A percentile compares a stretch with the other conserved stretches of the same genome.
Evolutionary conservation across 2,329 filamentous ascomycete species (phyloP).

Genomic region (Thelonectria discophora): DNA sequence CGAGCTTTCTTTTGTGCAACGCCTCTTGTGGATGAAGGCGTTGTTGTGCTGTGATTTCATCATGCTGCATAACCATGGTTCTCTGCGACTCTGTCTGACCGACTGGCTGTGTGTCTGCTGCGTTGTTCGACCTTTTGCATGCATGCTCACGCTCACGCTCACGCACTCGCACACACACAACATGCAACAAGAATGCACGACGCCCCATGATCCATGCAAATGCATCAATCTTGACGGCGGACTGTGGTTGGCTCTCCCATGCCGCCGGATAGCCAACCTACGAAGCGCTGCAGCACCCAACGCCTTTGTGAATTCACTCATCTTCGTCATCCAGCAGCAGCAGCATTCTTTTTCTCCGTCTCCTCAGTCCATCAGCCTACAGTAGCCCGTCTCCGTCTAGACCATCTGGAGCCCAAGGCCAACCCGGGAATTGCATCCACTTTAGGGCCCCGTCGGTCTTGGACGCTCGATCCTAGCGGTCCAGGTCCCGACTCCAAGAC

Average conservation of each 20-base stretch:
- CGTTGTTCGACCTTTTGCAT: constrained; percentile 15
- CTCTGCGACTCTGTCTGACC: not conserved
- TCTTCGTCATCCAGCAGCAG: not conserved
- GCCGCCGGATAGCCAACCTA: no score
- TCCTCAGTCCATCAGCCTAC: not conserved
- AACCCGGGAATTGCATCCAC: not conserved
- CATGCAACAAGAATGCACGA: not conserved
- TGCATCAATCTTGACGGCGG: not conserved
- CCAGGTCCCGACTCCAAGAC: not conserved
- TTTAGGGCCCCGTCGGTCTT: constrained; percentile 22
- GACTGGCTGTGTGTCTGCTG: not conserved
- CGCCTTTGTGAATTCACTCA: no score
- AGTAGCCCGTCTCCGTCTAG: not conserved
- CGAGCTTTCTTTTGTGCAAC: no score
- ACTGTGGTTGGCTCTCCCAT: not conserved
- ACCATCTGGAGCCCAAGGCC: constrained; percentile 2
- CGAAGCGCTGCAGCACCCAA: no score
- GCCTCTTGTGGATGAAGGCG: not conserved
- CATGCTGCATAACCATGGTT: no score
- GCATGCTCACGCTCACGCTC: not conserved
- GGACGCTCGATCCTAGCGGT: constrained; percentile 17
- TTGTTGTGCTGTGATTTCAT: not conserved
- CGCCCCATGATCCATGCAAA: not conserved
- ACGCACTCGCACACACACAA: no score
- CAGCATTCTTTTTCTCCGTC: not conserved